Evolutionary conservation across 208 protist species (phyloP), one percentile per base, ranked within the genome.

Genomic region (Strigomonas culicis): DNA sequence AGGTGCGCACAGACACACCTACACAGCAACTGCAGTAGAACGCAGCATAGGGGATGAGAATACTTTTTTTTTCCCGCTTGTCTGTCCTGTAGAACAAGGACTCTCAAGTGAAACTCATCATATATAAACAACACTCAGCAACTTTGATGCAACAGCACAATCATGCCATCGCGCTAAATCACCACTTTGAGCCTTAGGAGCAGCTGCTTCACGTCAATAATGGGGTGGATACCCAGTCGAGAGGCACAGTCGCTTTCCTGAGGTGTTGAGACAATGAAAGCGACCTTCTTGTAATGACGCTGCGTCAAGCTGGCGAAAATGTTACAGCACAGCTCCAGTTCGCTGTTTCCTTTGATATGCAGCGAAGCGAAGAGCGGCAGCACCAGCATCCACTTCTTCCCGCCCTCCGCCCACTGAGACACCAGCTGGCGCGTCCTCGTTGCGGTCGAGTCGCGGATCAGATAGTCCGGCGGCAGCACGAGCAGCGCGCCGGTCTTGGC

Each of bases 331-430:
- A 53, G 61, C 4, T 19, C 44, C 24, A 68, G 25, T 25, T 34
- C 41, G 24, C n/a, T 43, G 27, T 30, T 21, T 11, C 74, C 74
- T 10, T 60, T 31, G 1, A 95, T 66, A 46, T 86, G 82, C 28
- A 86, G 61, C 19, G 89, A 80, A 13, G 89, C 63, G 2, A 79
- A 79, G 41, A 91, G 68, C 3, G 89, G 85, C 13, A 92, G 61
- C 11, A 84, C 32, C 0, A 67, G 59, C 13, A 90, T 66, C 89
- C 89, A 95, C 19, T 53, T 53, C 7, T 21, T 59, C 59, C 84
- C 59, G 21, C 62, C 43, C 22, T 52, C 34, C 2, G 74, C 49
- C 86, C 86, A 92, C 13, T 46, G 34, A 15, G 68, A 41, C 32
- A 89, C 66, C 55, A 92, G 66, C 7, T 10, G 4, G 7, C 34